Conservation (phyloP, 305 asterid species). For the Solanum chacoense region DNA sequence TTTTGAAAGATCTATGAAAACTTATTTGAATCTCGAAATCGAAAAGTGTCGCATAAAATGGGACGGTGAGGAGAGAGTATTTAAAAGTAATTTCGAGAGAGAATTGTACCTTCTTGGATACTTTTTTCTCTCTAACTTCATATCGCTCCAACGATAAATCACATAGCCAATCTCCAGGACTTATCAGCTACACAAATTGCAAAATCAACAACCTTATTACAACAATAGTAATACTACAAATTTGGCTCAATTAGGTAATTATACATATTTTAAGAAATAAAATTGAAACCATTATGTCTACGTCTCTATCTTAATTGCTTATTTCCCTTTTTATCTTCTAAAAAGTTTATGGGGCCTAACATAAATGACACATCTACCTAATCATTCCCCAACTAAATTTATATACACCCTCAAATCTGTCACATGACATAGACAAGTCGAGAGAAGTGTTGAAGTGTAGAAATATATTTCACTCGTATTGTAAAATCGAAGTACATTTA, state of each 20-base stretch:
- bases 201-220: background rate
- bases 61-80: background rate
- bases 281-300: background rate
- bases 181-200: conserved; percentile 40
- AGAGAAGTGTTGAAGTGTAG: too few species aligned
- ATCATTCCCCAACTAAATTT: background rate
- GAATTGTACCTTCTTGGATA: conserved; percentile 64
- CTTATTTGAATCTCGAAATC: too few species aligned
- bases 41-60: background rate
- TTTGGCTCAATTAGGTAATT: background rate
- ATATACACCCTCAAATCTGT: too few species aligned
- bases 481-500: too few species aligned
- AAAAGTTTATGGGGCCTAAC: background rate
- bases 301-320: background rate
- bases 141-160: conserved; percentile 82
- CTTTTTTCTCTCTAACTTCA: conserved; percentile 90
- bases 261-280: background rate
- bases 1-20: too few species aligned
- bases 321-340: background rate
- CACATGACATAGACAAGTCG: too few species aligned
- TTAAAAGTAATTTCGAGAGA: background rate
- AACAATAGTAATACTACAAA: too few species aligned
- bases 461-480: too few species aligned
- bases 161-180: conserved; percentile 93
- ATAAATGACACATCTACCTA: background rate